Conservation (phyloP, 139 green algal genomes). For the Edaphochlamys debaryana region DNA sequence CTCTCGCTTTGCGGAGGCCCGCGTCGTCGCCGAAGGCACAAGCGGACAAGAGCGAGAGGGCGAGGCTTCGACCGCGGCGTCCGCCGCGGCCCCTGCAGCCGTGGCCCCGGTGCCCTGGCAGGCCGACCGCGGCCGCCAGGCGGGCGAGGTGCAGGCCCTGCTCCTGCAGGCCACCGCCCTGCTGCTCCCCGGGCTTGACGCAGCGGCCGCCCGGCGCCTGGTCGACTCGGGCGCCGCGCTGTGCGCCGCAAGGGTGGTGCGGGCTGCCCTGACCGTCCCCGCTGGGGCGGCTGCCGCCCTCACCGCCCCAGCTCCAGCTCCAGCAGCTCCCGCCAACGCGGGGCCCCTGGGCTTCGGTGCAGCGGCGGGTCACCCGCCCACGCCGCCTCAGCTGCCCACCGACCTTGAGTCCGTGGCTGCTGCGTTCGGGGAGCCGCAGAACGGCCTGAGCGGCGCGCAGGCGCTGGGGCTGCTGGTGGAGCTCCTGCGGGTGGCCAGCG, state of each 20-base stretch:
- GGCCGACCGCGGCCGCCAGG: neutral
- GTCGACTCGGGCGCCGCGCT: neutral
- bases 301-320: neutral
- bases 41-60: neutral
- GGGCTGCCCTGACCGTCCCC: neutral
- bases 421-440: too few species aligned
- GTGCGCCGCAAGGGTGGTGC: neutral
- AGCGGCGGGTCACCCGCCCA: too few species aligned
- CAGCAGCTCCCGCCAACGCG: too few species aligned
- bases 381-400: too few species aligned
- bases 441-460: neutral
- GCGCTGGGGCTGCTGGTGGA: neutral
- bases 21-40: neutral
- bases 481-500: neutral
- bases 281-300: neutral
- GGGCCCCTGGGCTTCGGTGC: too few species aligned
- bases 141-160: neutral
- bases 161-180: slow-evolving; percentile 23
- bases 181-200: slow-evolving; percentile 2
- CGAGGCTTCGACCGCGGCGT: neutral
- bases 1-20: neutral
- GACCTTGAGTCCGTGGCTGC: too few species aligned
- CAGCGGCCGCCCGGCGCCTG: neutral
- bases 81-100: too few species aligned
- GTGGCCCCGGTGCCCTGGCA: neutral